Base-by-base conservation (phyloP, 331 rosid species). In the Pyrus hybrid region DNA sequence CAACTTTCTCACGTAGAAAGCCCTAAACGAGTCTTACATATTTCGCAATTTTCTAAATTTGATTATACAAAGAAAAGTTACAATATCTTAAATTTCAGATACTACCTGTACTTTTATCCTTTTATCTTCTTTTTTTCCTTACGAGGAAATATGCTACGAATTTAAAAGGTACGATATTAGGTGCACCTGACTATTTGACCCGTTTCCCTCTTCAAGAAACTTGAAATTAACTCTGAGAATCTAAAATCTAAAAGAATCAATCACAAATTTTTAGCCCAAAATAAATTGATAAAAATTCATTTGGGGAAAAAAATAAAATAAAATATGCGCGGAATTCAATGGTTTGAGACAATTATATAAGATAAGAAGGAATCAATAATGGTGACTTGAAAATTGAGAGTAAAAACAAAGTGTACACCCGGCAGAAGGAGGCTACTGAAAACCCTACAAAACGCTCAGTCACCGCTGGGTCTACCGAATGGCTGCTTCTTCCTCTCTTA, bases 401-500 rank as follows among this genome's bases (percentile, higher is more conserved):
- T 25, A 11, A 11, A 13, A 43, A 11, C 32, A 5, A 8, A 69
- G 23, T 8, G 61, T 69, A 54, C 49, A 53, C 53, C 33, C 65
- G 2, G n/a, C 8, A 7, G 29, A 37, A 54, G 30, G 25, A 68
- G 57, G 30, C 25, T 2, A 43, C 33, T 13, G 72, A 23, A 65
- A 71, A 72, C 67, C 67, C 35, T 71, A 71, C 76, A 57, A 71
- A 71, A 21, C 32, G 67, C 76, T 33, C 67, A n/a, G 13, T 43
- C 49, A 12, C 49, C 1, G 49, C 51, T 56, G 30, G 17, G 54
- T 13, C 74, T 13, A 13, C 21, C 8, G 20, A 63, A 63, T 63
- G 67, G 67, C 67, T 63, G 96, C 93, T 30, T 65, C 87, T 80
- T 81, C 87, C 77, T 81, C 92, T 12, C 80, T 91, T 61, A 87